Base-by-base conservation (phyloP, 352 stramenopile genomes). In the Phytophthora citrophthora region DNA sequence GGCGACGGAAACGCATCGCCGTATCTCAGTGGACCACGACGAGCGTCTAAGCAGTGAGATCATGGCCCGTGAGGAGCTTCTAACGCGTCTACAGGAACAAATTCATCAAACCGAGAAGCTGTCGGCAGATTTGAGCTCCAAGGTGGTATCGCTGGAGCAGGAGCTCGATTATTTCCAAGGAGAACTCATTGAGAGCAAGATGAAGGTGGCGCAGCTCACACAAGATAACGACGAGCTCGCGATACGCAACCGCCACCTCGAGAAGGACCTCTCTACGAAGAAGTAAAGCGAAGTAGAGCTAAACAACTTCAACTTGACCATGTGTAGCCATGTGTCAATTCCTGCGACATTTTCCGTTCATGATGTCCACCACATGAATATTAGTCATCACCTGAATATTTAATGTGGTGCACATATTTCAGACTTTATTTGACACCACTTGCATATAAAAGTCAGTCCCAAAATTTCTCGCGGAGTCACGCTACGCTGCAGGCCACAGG, bases 141-240 rank as follows among this genome's bases (percentile, higher is more conserved):
- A 79, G 38, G 70, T 75, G 49, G 68, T 81, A 24, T 54, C 76
- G 46, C 72, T 94, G 9, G 69, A 90, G 64, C 76, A 89, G 53
- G 86, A 94, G 66, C 90, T 92, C 55, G 82, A 91, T 52, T 92
- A 91, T 64, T 94, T 91, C 70, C 86, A 93, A 57, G 70, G 74
- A 58, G 86, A 94, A 48, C 68, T 94, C 48, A 91, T 94, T 39
- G 79, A 91, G 56, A 90, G 77, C 71, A 93, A 94, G 79, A 87
- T 94, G 72, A 89, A 91, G 47, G 72, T 92, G 26, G 83, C 86
- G 4, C 70, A 89, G 58, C 70, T 93, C 36, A 91, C 77, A 61
- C 80, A 90, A 54, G 74, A 74, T 46, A 89, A 90, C 64, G 86
- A 94, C 55, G 81, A 94, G 61, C 72, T 91, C 18, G 56, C 71